Evolutionary conservation across 108 stramenopile genomes (phyloP).

Genomic region (Nitzschia palea): DNA sequence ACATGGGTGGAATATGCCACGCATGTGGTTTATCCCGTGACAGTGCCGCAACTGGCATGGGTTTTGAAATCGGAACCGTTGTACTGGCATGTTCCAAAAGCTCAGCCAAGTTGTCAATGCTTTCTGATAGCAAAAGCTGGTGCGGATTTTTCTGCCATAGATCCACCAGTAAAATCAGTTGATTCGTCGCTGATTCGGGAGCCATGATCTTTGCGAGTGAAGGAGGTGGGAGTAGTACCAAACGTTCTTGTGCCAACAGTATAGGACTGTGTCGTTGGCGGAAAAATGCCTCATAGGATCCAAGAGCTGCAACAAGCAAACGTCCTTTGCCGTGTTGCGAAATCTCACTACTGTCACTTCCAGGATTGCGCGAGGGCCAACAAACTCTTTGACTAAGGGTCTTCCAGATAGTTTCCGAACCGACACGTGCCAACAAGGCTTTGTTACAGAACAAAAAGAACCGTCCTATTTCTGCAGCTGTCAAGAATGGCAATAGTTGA

Average conservation of each 20-base stretch:
- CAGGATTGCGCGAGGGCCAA: background rate
- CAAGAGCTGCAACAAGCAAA: background rate
- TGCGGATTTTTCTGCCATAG: background rate
- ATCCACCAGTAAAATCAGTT: background rate
- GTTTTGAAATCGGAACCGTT: background rate
- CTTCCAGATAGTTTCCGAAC: constrained; percentile 4
- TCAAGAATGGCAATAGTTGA: constrained; percentile 4
- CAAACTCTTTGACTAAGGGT: background rate
- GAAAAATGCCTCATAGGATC: background rate
- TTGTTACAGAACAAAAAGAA: background rate
- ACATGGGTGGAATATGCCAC: background rate
- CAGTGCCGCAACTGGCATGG: background rate
- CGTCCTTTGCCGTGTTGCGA: no score
- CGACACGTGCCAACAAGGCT: background rate
- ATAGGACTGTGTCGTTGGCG: constrained; percentile 9
- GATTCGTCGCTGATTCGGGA: background rate
- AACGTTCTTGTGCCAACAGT: background rate
- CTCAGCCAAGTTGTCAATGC: background rate
- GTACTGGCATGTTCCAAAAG: background rate
- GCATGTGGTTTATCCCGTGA: background rate
- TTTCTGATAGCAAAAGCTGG: background rate
- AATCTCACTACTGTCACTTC: background rate
- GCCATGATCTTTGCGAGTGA: background rate
- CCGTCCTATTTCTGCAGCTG: background rate
- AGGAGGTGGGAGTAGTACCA: background rate